A percentile compares a stretch with the other conserved stretches of the same genome.
These are phyloP conservation scores for Cercophora newfieldiana DNA, from an alignment of 495 filamentous ascomycete genomes.

Conservation along the genomic window DNA sequence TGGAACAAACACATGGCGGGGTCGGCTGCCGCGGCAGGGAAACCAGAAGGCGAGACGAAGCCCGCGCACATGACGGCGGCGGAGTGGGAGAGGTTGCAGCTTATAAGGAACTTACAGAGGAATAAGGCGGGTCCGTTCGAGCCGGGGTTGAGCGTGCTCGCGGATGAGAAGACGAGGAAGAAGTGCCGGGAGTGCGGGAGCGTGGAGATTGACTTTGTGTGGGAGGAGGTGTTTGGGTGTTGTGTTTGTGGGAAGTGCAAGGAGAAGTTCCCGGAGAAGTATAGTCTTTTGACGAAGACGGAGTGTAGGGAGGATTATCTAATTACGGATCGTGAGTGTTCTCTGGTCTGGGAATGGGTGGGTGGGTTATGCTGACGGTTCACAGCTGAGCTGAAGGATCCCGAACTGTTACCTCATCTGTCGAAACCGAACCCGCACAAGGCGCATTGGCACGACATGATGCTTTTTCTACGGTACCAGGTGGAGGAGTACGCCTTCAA, in stretches of 20 bases:
- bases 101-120: constrained; percentile 65
- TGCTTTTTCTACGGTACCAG: constrained; percentile 91
- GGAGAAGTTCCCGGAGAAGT: constrained; percentile 85
- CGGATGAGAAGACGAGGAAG: constrained; percentile 62
- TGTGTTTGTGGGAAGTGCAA: constrained; percentile 76
- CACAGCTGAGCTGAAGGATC: constrained; percentile 78
- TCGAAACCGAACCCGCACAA: constrained; percentile 94
- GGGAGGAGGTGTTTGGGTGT: constrained; percentile 77
- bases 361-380: constrained; percentile 8
- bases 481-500: constrained; percentile 89
- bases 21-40: constrained; percentile 20
- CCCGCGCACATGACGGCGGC: constrained; percentile 85
- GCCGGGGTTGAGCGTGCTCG: constrained; percentile 73
- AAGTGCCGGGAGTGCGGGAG: constrained; percentile 79
- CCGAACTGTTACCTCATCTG: constrained; percentile 81
- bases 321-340: constrained; percentile 78
- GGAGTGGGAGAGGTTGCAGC: constrained; percentile 86
- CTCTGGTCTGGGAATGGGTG: not conserved
- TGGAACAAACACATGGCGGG: constrained; percentile 74
- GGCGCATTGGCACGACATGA: constrained; percentile 96
- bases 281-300: constrained; percentile 92
- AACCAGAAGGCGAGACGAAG: constrained; percentile 60
- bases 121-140: constrained; percentile 82
- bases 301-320: constrained; percentile 95
- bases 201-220: constrained; percentile 91